Evolutionary conservation across 768 basidiomycete species (phyloP).

Genomic region (Amanita pseudoporphyria): DNA sequence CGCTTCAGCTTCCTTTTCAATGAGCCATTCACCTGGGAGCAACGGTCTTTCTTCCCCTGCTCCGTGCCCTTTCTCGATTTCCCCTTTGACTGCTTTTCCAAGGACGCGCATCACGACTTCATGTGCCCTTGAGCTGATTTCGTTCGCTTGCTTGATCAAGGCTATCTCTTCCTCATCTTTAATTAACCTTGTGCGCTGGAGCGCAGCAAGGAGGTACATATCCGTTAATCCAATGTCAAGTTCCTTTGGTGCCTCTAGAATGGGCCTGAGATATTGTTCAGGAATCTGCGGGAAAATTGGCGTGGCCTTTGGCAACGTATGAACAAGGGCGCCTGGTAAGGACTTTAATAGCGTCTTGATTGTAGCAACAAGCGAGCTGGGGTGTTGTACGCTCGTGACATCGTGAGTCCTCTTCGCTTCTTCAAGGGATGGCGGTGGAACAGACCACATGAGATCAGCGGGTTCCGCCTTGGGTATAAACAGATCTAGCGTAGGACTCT

Average conservation of each 20-base stretch:
- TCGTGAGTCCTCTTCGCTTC: slow-evolving; percentile 44
- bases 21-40: slow-evolving; percentile 77
- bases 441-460: slow-evolving; percentile 81
- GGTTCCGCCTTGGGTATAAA: slow-evolving; percentile 76
- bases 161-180: slow-evolving; percentile 72
- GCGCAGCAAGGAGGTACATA: slow-evolving; percentile 59
- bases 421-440: slow-evolving; percentile 61
- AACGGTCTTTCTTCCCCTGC: slow-evolving; percentile 39
- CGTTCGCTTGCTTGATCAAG: slow-evolving; percentile 69
- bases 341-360: slow-evolving; percentile 39
- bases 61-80: slow-evolving; percentile 35
- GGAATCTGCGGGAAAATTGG: slow-evolving; percentile 45
- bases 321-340: slow-evolving; percentile 48
- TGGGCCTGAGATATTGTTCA: slow-evolving; percentile 27
- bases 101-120: slow-evolving; percentile 89
- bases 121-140: slow-evolving; percentile 84
- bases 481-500: slow-evolving; percentile 41
- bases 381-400: slow-evolving; percentile 49
- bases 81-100: slow-evolving; percentile 58
- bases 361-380: slow-evolving; percentile 31
- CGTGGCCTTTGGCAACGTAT: slow-evolving; percentile 48
- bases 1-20: slow-evolving; percentile 88
- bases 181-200: slow-evolving; percentile 73
- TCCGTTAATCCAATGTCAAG: slow-evolving; percentile 35
- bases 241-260: slow-evolving; percentile 23